Conservation (phyloP, 2,329 filamentous ascomycete species). For the Aureobasidium pullulans region DNA sequence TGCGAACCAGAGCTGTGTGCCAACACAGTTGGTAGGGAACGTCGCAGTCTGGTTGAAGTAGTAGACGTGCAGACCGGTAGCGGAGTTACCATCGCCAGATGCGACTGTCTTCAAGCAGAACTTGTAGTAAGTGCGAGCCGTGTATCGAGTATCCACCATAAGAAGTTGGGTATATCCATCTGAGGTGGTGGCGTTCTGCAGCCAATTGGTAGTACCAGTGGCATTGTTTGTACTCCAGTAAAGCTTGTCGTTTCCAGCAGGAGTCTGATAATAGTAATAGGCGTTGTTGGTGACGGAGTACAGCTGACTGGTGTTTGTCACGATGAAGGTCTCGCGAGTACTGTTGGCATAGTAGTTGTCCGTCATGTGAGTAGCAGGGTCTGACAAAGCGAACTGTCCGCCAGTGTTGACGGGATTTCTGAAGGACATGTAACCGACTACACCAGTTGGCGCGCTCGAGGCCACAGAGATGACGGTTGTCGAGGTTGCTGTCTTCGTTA, state of each 20-base stretch:
- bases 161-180: slow-evolving; percentile 13
- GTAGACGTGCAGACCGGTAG: slow-evolving; percentile 8
- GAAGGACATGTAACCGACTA: slow-evolving; percentile 12
- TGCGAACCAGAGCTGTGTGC: slow-evolving; percentile 4
- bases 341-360: slow-evolving; percentile 12
- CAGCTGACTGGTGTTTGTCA: slow-evolving; percentile 10
- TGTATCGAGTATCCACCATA: slow-evolving; percentile 9
- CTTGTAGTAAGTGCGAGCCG: slow-evolving; percentile 4
- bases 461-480: slow-evolving; percentile 9
- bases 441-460: slow-evolving; percentile 12
- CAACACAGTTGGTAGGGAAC: background rate
- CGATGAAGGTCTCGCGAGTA: slow-evolving; percentile 12
- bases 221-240: background rate
- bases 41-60: slow-evolving; percentile 3
- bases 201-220: slow-evolving; percentile 3
- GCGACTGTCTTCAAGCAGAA: slow-evolving; percentile 5
- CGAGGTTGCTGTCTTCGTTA: slow-evolving; percentile 7
- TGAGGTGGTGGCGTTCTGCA: background rate
- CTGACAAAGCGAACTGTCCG: slow-evolving; percentile 9
- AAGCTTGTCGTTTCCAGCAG: slow-evolving; percentile 5
- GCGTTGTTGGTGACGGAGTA: slow-evolving; percentile 13
- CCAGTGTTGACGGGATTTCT: slow-evolving; percentile 3
- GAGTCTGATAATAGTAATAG: slow-evolving; percentile 11
- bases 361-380: slow-evolving; percentile 14
- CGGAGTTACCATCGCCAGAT: background rate